These are phyloP conservation scores for Abrus precatorius DNA, from an alignment of 306 rosid species.

Conservation along the genomic window DNA sequence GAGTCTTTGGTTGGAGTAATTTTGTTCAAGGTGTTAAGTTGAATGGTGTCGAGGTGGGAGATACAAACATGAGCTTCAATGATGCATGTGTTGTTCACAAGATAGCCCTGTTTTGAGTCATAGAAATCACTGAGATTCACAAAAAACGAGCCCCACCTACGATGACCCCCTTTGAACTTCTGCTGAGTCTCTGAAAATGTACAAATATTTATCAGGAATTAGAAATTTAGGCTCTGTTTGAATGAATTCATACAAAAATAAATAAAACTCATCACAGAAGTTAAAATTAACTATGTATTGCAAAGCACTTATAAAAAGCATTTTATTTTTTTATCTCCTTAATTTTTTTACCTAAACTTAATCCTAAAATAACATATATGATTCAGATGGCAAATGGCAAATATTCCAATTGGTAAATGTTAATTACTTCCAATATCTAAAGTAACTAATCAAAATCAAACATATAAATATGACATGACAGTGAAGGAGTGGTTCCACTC, in stretches of 20 bases:
- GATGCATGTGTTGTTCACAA: slow-evolving; percentile 69
- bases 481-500: not conserved
- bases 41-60: slow-evolving; percentile 20
- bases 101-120: slow-evolving; percentile 75
- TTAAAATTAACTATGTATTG: too few relatives aligned
- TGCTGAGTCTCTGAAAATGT: slow-evolving; percentile 71
- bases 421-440: not conserved
- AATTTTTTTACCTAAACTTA: too few relatives aligned
- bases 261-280: too few relatives aligned
- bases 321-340: too few relatives aligned
- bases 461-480: not conserved
- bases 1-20: not conserved
- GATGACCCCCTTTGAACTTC: slow-evolving; percentile 83
- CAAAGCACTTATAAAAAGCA: too few relatives aligned
- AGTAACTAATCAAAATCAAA: not conserved
- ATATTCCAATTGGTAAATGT: not conserved
- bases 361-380: too few relatives aligned
- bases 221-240: not conserved
- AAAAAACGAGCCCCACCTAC: slow-evolving; percentile 88
- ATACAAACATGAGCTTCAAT: slow-evolving; percentile 80
- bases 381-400: not conserved
- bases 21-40: not conserved
- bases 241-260: too few relatives aligned
- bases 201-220: not conserved
- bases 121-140: slow-evolving; percentile 73